These are phyloP conservation scores for Agaricus blazei DNA, from an alignment of 768 basidiomycete genomes.

Conservation along the genomic window DNA sequence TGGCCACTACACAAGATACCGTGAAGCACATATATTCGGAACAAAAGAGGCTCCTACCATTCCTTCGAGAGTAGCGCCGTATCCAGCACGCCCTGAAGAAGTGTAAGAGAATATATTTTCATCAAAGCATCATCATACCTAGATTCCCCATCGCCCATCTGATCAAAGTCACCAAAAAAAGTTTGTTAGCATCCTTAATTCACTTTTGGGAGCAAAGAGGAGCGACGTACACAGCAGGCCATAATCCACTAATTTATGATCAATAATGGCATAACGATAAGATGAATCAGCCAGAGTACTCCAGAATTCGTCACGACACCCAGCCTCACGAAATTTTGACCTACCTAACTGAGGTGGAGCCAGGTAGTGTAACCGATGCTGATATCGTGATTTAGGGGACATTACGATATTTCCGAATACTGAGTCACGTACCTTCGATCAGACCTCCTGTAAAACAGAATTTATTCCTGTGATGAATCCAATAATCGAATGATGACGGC, in stretches of 20 bases:
- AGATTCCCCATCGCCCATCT: slow-evolving; percentile 52
- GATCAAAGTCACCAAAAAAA: slow-evolving; percentile 5
- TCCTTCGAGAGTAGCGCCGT: slow-evolving; percentile 65
- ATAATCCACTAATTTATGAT: slow-evolving; percentile 20
- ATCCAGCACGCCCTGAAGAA: slow-evolving; percentile 57
- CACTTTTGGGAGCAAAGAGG: not conserved
- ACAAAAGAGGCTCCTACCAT: slow-evolving; percentile 37
- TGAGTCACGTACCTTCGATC: slow-evolving; percentile 37
- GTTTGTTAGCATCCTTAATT: not conserved
- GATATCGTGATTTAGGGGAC: not conserved
- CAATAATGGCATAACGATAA: not conserved
- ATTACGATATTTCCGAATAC: not conserved
- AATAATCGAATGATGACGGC: not conserved
- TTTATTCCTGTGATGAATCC: slow-evolving; percentile 31
- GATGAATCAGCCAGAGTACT: not conserved
- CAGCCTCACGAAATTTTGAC: not conserved
- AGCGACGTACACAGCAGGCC: slow-evolving; percentile 31
- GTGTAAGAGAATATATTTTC: slow-evolving; percentile 3
- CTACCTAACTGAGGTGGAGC: slow-evolving; percentile 20
- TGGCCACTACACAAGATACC: slow-evolving; percentile 43
- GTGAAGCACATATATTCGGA: not conserved
- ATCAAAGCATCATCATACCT: slow-evolving; percentile 27
- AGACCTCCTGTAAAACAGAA: slow-evolving; percentile 82
- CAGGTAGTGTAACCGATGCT: slow-evolving; percentile 24
- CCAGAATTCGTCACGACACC: not conserved